Base-by-base conservation (phyloP, 306 rosid genomes). In the Pachyrhizus erosus region DNA sequence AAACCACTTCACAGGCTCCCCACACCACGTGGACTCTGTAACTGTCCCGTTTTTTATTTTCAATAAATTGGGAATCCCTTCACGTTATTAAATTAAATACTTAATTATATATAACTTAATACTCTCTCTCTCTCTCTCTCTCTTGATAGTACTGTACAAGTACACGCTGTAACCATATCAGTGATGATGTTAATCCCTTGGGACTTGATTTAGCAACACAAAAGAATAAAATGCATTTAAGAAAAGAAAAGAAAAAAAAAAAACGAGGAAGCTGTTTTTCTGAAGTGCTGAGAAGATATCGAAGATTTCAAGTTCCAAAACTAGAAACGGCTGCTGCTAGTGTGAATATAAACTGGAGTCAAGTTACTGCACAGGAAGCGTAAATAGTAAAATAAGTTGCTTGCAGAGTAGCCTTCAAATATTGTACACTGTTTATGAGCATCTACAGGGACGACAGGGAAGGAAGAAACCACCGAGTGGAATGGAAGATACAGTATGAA, bases 351-450 rank as follows among this genome's bases (percentile, higher is more conserved):
- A n/a, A 27, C 45, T 43, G 10, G 31, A 31, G 23, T 80, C 4
- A 9, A 23, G 37, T 55, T 9, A 55, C 31, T 21, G 15, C 62
- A 40, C 54, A 67, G 77, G 65, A 67, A 66, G 40, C 13, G 39
- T 76, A 76, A 83, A 81, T 58, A 74, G 72, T 76, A 58, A 23
- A 21, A 18, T 8, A 18, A 0, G 17, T 26, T 57, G 74, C 54
- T 27, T 73, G 79, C 20, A n/a, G 54, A 74, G 77, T 84, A 27
- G 33, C 57, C 80, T 20, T 15, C 9, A 48, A 17, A 68, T 48
- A 82, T 70, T 62, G 76, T 70, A 78, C 90, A 75, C 55, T 75
- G 52, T 67, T 84, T 74, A 17, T 49, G 23, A 40, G 14, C 39
- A 52, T 78, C 76, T 74, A 39, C 75, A 81, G 40, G 60, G 52